These are phyloP conservation scores for Trapa incisa DNA, from an alignment of 345 rosid genomes.

Conservation along the genomic window DNA sequence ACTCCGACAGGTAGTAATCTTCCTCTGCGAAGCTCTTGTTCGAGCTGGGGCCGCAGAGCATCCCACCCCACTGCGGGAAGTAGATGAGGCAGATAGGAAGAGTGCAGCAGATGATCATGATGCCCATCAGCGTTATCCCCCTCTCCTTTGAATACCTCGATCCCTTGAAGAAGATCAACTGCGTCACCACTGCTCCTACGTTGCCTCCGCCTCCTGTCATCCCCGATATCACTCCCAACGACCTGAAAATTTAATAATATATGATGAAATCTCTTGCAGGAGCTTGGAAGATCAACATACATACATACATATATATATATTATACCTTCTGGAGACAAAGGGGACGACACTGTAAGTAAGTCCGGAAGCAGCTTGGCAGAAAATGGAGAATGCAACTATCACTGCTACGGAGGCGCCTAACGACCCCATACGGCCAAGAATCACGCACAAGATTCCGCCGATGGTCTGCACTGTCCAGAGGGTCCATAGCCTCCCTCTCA, in stretches of 20 bases:
- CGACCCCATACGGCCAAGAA: constrained; percentile 38
- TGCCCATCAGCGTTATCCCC: constrained; percentile 72
- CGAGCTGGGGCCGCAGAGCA: constrained; percentile 64
- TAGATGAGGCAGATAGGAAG: constrained; percentile 46
- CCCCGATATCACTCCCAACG: constrained; percentile 72
- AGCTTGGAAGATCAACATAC: too few relatives aligned
- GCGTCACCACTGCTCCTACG: constrained; percentile 81
- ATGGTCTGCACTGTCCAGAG: constrained; percentile 63
- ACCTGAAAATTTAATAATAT: constrained; percentile 23
- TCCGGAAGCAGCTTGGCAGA: constrained; percentile 83
- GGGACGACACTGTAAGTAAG: constrained; percentile 90
- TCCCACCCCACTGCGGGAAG: constrained; percentile 98
- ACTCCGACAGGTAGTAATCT: constrained; percentile 72
- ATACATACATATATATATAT: neutral
- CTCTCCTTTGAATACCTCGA: constrained; percentile 64
- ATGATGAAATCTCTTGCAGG: too few relatives aligned
- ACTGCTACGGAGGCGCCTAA: constrained; percentile 38
- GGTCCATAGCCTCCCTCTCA: constrained; percentile 85
- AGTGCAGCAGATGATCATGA: constrained; percentile 64
- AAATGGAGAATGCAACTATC: constrained; percentile 63
- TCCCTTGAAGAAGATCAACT: constrained; percentile 75
- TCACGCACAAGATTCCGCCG: constrained; percentile 57
- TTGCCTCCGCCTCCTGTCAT: constrained; percentile 95
- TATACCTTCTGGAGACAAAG: constrained; percentile 68
- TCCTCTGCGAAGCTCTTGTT: constrained; percentile 37